Base-by-base conservation (phyloP, 2,329 filamentous ascomycete genomes). In the Xylariomycetidae sp. region DNA sequence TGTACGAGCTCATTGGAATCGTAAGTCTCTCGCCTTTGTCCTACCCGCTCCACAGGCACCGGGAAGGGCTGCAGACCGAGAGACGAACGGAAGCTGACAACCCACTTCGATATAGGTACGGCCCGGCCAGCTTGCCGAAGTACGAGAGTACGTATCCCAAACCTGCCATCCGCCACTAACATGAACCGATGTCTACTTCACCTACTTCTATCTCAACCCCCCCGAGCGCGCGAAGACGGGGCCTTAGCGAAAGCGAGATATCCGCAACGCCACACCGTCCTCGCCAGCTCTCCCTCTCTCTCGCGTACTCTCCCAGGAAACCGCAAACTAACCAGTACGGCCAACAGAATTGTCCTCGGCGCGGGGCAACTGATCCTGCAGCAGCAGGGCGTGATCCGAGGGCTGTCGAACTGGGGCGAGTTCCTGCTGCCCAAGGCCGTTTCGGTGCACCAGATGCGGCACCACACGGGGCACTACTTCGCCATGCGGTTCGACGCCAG, bases 1-100 rank as follows among this genome's bases (percentile, higher is more conserved):
- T 98, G 67, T 98, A 98, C 72, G 92, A 98, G 70, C 71, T 96
- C 56, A 92, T 98, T 63, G 92, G 85, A 61, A 82, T 95, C 66
- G 92, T 95, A 68, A 54, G 82, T 68, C 26, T 13, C 10, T 20
- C 18, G 15, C 32, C 9, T n/a, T 29, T 19, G 12, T 12, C 7
- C n/a, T 13, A 9, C 17, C 16, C 15, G 6, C 17, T 19, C 27
- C 17, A 10, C 14, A 9, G 25, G n/a, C n/a, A n/a, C n/a, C n/a
- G n/a, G n/a, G n/a, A n/a, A n/a, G n/a, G n/a, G n/a, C n/a, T n/a
- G n/a, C n/a, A n/a, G n/a, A n/a, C n/a, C n/a, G n/a, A n/a, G n/a
- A n/a, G n/a, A n/a, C n/a, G n/a, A n/a, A n/a, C n/a, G n/a, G n/a
- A n/a, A n/a, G n/a, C n/a, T n/a, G n/a, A n/a, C n/a, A n/a, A n/a